phyloP scores from a whole-genome alignment of 1,284 basidiomycete genomes.

The Malassezia sympodialis region DNA sequence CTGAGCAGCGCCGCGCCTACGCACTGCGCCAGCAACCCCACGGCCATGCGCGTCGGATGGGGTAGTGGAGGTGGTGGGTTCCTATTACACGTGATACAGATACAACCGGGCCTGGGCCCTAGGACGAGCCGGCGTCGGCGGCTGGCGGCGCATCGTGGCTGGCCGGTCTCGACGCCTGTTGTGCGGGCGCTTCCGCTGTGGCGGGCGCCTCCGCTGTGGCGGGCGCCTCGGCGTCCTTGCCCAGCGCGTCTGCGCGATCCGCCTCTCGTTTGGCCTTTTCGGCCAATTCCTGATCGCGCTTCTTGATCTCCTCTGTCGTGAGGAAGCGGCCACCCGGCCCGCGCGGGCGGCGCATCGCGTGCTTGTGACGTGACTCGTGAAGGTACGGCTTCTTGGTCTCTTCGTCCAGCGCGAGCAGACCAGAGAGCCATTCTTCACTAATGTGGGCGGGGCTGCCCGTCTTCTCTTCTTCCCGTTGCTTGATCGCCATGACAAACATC shows the following conservation, averaged over 20 bases:
- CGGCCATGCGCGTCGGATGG: not conserved
- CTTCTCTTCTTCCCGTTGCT: constrained; percentile 25
- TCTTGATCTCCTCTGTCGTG: constrained; percentile 75
- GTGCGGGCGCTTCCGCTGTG: not conserved
- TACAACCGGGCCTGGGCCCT: not conserved
- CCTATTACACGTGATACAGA: not conserved
- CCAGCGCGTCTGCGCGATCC: not conserved
- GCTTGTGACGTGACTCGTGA: constrained; percentile 91
- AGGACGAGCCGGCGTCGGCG: not conserved
- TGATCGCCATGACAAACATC: constrained; percentile 25
- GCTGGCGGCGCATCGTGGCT: not conserved
- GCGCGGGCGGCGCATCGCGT: constrained; percentile 89
- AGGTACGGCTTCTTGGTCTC: constrained; percentile 69
- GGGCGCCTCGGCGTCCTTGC: not conserved
- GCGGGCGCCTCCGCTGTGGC: not conserved
- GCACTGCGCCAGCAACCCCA: not conserved
- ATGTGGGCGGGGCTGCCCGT: constrained; percentile 14
- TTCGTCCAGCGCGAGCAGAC: constrained; percentile 23
- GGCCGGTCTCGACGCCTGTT: not conserved
- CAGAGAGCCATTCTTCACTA: constrained; percentile 11
- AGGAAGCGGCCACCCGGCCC: constrained; percentile 94
- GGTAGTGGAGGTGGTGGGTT: not conserved
- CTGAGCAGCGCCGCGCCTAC: not conserved
- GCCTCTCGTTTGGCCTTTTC: constrained; percentile 9
- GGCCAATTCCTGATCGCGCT: constrained; percentile 48